phyloP scores from a whole-genome alignment of 1,284 basidiomycete species.

The Ustilago loliicola region DNA sequence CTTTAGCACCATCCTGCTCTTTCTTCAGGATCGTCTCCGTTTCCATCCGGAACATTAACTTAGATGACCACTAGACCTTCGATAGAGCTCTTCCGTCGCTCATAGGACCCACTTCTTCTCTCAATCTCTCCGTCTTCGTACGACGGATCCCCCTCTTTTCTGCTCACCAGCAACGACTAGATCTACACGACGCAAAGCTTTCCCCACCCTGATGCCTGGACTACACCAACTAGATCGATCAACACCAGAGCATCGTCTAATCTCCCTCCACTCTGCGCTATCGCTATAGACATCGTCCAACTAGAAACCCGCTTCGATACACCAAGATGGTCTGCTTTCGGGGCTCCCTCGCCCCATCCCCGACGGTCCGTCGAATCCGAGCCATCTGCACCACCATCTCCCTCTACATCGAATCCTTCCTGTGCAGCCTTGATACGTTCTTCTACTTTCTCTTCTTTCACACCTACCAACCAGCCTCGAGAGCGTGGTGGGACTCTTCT shows the following conservation, averaged over 20 bases:
- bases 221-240: not conserved
- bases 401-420: constrained; percentile 35
- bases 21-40: not conserved
- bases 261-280: not conserved
- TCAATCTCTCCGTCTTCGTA: not conserved
- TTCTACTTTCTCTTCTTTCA: constrained; percentile 40
- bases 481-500: constrained; percentile 47
- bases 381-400: constrained; percentile 35
- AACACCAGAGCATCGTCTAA: not conserved
- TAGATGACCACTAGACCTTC: not conserved
- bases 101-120: not conserved
- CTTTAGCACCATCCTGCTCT: constrained; percentile 1
- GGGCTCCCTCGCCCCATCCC: constrained; percentile 38
- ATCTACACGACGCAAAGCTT: not conserved
- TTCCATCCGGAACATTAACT: not conserved
- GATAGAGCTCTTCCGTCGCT: not conserved
- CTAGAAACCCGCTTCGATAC: not conserved
- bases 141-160: not conserved
- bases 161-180: not conserved
- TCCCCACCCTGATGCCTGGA: not conserved
- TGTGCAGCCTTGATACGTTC: constrained; percentile 36
- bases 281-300: not conserved
- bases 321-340: constrained; percentile 33
- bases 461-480: constrained; percentile 33
- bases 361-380: constrained; percentile 35